These are phyloP conservation scores for Penicillium olsonii DNA, from an alignment of 2,329 filamentous ascomycete genomes.

Conservation along the genomic window DNA sequence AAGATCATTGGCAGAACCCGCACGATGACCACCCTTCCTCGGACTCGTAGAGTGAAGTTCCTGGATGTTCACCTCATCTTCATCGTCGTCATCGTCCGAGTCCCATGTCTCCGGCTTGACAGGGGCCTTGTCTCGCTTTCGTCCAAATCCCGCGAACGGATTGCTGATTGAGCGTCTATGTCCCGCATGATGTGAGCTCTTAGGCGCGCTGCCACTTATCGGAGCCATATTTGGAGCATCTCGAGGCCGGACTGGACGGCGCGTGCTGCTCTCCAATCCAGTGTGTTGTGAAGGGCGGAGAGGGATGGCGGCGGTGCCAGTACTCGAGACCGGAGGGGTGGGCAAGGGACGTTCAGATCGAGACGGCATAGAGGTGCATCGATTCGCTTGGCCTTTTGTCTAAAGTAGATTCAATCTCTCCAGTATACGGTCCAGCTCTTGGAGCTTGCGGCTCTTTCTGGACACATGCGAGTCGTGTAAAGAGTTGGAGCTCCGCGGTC, in stretches of 20 bases:
- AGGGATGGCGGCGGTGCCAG: conserved; percentile 19
- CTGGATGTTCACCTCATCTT: conserved; percentile 30
- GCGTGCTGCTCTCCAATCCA: conserved; percentile 21
- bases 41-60: conserved; percentile 39
- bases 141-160: conserved; percentile 62
- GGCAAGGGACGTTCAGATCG: conserved; percentile 34
- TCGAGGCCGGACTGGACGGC: conserved; percentile 23
- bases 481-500: conserved; percentile 14
- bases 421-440: conserved; percentile 5
- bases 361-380: conserved; percentile 42
- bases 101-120: conserved; percentile 45
- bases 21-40: conserved; percentile 36
- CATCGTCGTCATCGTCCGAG: conserved; percentile 48
- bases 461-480: conserved; percentile 19
- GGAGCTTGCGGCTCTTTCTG: conserved; percentile 14
- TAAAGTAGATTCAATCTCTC: conserved; percentile 1
- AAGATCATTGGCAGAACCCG: conserved; percentile 59
- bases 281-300: conserved; percentile 19
- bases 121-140: conserved; percentile 56
- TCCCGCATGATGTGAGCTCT: conserved; percentile 26
- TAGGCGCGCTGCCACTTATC: conserved; percentile 20
- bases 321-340: conserved; percentile 28
- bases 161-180: conserved; percentile 75
- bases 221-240: conserved; percentile 27
- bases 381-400: neutral